Conservation (phyloP, 768 basidiomycete species). For the Gymnopilus junonius region DNA sequence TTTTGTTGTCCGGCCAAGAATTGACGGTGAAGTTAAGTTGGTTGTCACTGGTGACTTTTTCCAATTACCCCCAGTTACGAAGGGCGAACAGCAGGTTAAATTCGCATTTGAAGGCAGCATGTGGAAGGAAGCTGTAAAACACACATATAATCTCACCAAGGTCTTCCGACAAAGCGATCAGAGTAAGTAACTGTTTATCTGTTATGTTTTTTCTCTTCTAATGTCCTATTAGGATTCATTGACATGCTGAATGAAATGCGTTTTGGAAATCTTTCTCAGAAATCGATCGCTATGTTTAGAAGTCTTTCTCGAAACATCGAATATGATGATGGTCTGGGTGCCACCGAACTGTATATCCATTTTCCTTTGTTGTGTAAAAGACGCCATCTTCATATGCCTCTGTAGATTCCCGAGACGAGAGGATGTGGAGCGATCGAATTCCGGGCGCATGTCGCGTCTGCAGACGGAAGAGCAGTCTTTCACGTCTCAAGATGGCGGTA, state of each 20-base stretch:
- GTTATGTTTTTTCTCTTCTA: neutral
- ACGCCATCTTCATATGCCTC: neutral
- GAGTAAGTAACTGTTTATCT: conserved; percentile 48
- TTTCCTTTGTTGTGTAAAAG: neutral
- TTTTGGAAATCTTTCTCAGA: conserved; percentile 70
- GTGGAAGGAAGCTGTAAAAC: conserved; percentile 76
- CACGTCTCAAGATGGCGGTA: conserved; percentile 65
- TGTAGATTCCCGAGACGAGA: conserved; percentile 91
- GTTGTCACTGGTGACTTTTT: conserved; percentile 98
- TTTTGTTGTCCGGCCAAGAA: neutral
- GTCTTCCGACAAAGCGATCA: conserved; percentile 95
- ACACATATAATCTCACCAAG: conserved; percentile 91
- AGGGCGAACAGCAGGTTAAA: conserved; percentile 59
- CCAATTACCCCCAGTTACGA: conserved; percentile 92
- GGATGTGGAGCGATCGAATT: conserved; percentile 89
- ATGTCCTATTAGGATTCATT: conserved; percentile 69
- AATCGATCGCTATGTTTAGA: conserved; percentile 74
- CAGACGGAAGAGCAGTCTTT: conserved; percentile 55
- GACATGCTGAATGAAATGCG: conserved; percentile 99
- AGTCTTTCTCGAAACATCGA: conserved; percentile 68
- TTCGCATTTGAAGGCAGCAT: conserved; percentile 90
- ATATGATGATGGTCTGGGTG: conserved; percentile 81
- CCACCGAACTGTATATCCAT: conserved; percentile 85
- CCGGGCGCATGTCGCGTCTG: conserved; percentile 64
- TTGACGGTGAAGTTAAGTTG: conserved; percentile 50